Evolutionary conservation across 2,329 filamentous ascomycete species (phyloP), one percentile per base, ranked within the genome.

Genomic region (Ceratocystis variospora): DNA sequence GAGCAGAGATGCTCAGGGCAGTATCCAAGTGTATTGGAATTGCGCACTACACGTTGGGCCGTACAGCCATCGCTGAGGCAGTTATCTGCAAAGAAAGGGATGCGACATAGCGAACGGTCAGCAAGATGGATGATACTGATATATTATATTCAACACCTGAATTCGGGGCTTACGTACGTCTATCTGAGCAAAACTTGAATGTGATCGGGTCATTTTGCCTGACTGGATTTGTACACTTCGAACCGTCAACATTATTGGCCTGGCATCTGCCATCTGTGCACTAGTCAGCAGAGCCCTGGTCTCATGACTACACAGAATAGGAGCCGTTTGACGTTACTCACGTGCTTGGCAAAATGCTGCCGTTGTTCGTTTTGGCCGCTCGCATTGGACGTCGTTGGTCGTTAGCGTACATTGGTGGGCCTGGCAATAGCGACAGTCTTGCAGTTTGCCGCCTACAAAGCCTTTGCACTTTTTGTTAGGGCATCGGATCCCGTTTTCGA

Each of bases 1-100:
- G 67, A 55, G 68, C 72, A 73, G 63, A 70, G 69, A 67, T 73
- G 72, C 50, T 59, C 55, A n/a, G 48, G 33, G 68, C 72, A 73
- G 69, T 70, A 70, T 22, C 66, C 61, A 2, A 62, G 63, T 5
- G 22, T 62, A 6, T 25, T 46, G 45, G 17, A 22, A 7, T 57
- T 63, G n/a, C 61, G 53, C 10, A 28, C 63, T 28, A 63, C 65
- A 37, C 64, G 61, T 15, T 62, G 63, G 7, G 46, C 46, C 1
- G 55, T 55, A 66, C 71, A 72, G 62, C 68, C 64, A 31, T 66
- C 57, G 19, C 65, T 67, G 15, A 25, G 63, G 66, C 71, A 72
- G 66, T 64, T 68, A 66, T 72, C 71, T 72, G 19, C 28, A 22
- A 33, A 64, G 50, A 31, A 17, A 46, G 45, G 37, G 25, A 41